Base-by-base conservation (phyloP, 2,329 filamentous ascomycete species). In the Aureobasidium mangrovei region DNA sequence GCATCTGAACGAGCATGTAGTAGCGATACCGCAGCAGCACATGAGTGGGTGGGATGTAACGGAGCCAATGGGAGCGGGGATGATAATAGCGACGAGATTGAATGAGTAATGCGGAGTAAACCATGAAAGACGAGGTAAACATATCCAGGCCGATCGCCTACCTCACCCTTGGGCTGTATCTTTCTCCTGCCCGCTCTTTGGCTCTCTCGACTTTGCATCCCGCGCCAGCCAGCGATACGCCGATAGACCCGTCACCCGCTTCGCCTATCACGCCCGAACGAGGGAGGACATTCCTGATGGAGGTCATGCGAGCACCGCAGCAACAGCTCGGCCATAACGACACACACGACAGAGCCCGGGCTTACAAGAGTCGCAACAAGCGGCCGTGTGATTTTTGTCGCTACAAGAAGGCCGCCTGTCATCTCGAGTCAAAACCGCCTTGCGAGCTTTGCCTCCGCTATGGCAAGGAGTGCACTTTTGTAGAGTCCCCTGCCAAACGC, bases 381-480 rank as follows among this genome's bases (percentile, higher is more conserved):
- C 64, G 73, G 38, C 72, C 73, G 4, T 76, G 73, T 61, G 72
- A 75, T 59, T 74, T 74, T 59, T 75, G 72, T 57, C 67, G 72
- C 8, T 70, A 69, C 18, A 69, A 73, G 55, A 72, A 74, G 59
- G 70, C 72, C 1, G 72, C 72, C 7, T 75, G 72, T 58, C 71
- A 72, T 54, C 70, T 74, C 41, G 70, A 74, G 27, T 61, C 57
- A 7, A 58, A 64, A 10, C 72, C 72, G 12, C 72, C 73, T 4
- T 75, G 73, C 57, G 69, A 70, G 51, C 61, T 73, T 7, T 75
- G 73, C 54, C 62, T 67, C n/a, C 64, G 70, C 7, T 71, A 73
- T 57, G 66, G 67, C 57, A 69, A 69, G 35, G 65, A 71, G 31
- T 75, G 73, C 60, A 74, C 72, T 3, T 75, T 75, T 58, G 63